Base-by-base conservation (phyloP, 208 protist genomes). In the Trypanosoma avium region DNA sequence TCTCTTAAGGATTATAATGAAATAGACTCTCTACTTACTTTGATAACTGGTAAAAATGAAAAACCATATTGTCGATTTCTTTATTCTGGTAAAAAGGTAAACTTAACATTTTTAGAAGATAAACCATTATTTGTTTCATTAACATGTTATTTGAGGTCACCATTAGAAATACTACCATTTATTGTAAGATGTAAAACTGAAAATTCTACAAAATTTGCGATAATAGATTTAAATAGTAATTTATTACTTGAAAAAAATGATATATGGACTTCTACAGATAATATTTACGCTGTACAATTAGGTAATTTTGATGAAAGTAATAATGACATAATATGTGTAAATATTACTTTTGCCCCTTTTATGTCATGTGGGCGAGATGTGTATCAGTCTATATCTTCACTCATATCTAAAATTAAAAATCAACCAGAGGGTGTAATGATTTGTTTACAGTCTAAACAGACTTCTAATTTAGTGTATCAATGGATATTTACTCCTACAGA, bases 361-460 rank as follows among this genome's bases (percentile, higher is more conserved):
- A 48, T 52, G 38, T 57, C 59, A 17, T 73, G 32, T 49, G 67
- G 67, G 21, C 21, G 13, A 26, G 67, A 67, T 40, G n/a, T 73
- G 3, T 73, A 62, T 26, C 3, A 45, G 15, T 29, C 42, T 2
- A 66, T 73, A 46, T 52, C 22, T 55, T 29, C 42, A 27, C 48
- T 67, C 57, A 3, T 73, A 40, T 52, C 42, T 12, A 66, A 33
- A 61, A 4, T 67, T 7, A 29, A 48, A 42, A n/a, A 40, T 36
- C 27, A 49, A 21, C 53, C 60, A 61, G n/a, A 62, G 12, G 38
- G 38, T 45, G 40, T 30, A 17, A 22, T 73, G 38, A 32, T 61
- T 13, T 21, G 40, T 10, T n/a, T 73, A n/a, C 35, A 38, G 50
- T 73, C 67, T 33, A 19, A 46, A 35, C 12, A 53, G 24, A 56